phyloP scores from a whole-genome alignment of 2,329 filamentous ascomycete genomes.

The Cephalotrichum gorgonifer region DNA sequence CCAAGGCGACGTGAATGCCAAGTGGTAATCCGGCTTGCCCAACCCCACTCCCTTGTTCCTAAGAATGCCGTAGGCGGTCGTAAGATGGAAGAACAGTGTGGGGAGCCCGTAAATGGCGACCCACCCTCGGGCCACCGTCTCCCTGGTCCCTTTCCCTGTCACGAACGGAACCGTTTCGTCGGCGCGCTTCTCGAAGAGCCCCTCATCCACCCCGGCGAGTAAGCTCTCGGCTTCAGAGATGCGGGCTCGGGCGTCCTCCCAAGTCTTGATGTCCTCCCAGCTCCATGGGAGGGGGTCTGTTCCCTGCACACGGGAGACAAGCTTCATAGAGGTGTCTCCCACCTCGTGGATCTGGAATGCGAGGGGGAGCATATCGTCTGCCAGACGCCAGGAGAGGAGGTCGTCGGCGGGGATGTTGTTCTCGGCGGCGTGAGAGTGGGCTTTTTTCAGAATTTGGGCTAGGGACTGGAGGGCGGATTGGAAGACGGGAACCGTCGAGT shows the following conservation, averaged over 20 bases:
- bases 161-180: constrained; percentile 16
- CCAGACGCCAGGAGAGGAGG: constrained; percentile 21
- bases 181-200: constrained; percentile 20
- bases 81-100: constrained; percentile 55
- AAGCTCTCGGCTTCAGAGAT: constrained; percentile 18
- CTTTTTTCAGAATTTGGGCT: constrained; percentile 14
- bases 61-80: constrained; percentile 49
- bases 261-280: constrained; percentile 18
- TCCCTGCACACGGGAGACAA: constrained; percentile 23
- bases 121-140: constrained; percentile 26
- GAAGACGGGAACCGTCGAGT: constrained; percentile 13
- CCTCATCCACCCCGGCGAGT: constrained; percentile 20
- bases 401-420: constrained; percentile 13
- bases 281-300: constrained; percentile 14
- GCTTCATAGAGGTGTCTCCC: constrained; percentile 18
- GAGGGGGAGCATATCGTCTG: constrained; percentile 32
- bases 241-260: constrained; percentile 22
- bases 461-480: constrained; percentile 12
- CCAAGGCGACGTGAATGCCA: constrained; percentile 19
- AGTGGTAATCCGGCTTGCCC: constrained; percentile 48
- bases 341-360: constrained; percentile 26
- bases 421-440: constrained; percentile 12
- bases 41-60: constrained; percentile 50
- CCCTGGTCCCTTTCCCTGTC: constrained; percentile 17
- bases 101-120: constrained; percentile 38